Evolutionary conservation across 2,329 filamentous ascomycete genomes (phyloP).

Genomic region (Hypomyces rosellus): DNA sequence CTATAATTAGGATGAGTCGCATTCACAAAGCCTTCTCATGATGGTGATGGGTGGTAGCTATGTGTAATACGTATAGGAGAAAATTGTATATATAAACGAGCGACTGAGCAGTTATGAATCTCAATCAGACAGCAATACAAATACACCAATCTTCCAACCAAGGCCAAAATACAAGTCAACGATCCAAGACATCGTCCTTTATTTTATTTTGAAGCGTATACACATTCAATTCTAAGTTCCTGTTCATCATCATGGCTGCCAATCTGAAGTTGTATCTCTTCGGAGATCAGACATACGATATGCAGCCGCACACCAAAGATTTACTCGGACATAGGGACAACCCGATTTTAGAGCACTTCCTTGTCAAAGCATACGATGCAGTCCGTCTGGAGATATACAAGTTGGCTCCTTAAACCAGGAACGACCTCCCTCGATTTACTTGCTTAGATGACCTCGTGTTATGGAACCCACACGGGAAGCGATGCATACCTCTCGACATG

Average conservation of each 20-base stretch:
- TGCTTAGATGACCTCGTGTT: conserved; percentile 7
- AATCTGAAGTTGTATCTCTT: conserved; percentile 9
- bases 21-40: too few relatives aligned
- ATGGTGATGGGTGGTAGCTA: too few relatives aligned
- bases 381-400: conserved; percentile 7
- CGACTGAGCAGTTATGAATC: too few relatives aligned
- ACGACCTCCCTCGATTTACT: conserved; percentile 8
- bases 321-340: conserved; percentile 2
- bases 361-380: conserved; percentile 5
- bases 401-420: background rate
- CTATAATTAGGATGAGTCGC: too few relatives aligned
- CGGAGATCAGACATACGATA: conserved; percentile 10
- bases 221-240: background rate
- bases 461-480: conserved; percentile 3
- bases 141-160: too few relatives aligned
- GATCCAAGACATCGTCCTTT: too few relatives aligned
- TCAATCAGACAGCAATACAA: too few relatives aligned
- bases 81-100: too few relatives aligned
- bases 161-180: too few relatives aligned
- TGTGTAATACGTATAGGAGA: too few relatives aligned
- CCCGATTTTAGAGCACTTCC: conserved; percentile 6
- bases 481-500: conserved; percentile 9
- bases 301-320: background rate
- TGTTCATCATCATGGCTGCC: background rate
- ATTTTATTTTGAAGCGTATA: too few relatives aligned